Evolutionary conservation across 169 alveolate species (phyloP).

Genomic region (Toxoplasma gondii): DNA sequence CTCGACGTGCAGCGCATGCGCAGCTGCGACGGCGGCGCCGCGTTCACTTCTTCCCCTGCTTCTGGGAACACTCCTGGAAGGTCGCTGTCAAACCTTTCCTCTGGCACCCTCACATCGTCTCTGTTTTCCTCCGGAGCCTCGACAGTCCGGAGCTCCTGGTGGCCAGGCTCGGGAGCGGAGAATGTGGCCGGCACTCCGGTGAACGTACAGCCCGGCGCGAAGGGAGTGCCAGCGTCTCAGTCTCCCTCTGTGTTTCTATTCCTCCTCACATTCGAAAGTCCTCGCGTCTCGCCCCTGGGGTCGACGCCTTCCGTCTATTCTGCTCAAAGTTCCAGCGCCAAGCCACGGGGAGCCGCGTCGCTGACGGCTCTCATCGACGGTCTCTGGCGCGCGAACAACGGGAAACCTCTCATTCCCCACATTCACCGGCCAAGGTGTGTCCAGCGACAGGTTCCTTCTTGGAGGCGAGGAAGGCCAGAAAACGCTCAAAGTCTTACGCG

Average conservation of each 20-base stretch:
- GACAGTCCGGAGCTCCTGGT: neutral
- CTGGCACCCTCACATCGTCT: neutral
- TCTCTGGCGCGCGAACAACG: slow-evolving; percentile 16
- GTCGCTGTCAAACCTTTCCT: neutral
- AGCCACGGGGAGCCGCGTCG: neutral
- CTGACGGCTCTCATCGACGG: slow-evolving; percentile 33
- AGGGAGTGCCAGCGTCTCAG: neutral
- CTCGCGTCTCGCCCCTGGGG: neutral
- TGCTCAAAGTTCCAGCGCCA: neutral
- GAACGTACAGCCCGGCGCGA: neutral
- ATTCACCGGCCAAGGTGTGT: slow-evolving; percentile 6
- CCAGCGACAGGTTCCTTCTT: neutral
- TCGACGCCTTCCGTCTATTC: neutral
- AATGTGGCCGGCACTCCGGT: neutral
- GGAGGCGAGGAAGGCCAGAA: neutral
- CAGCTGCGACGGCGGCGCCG: neutral
- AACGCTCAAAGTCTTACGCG: neutral
- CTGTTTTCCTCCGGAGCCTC: slow-evolving; percentile 13
- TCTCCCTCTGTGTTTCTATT: neutral
- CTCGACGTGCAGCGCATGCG: neutral
- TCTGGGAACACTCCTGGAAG: neutral
- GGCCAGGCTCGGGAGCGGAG: slow-evolving; percentile 8
- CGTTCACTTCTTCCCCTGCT: neutral
- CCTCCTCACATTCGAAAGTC: neutral
- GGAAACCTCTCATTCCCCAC: slow-evolving; percentile 29